A percentile compares a stretch with the other conserved stretches of the same genome.
phyloP scores from a whole-genome alignment of 352 stramenopile species.

The Pythium aphanidermatum region DNA sequence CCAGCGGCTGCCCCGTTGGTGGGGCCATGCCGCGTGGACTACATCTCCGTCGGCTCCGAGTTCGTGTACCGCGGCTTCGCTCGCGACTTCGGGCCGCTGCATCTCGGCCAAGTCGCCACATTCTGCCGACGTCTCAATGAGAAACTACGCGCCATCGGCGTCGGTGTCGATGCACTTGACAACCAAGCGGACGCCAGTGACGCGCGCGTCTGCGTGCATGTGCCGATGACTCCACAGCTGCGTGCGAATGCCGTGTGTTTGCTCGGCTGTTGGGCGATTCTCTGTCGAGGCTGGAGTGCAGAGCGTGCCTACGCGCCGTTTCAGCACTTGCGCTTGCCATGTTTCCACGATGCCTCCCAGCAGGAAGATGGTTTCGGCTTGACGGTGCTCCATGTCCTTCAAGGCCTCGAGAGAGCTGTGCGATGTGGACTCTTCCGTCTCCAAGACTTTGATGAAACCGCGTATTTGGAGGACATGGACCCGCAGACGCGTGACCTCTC shows the following conservation, averaged over 20 bases:
- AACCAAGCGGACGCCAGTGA: slow-evolving; percentile 4
- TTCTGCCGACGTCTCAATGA: slow-evolving; percentile 80
- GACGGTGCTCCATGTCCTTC: slow-evolving; percentile 22
- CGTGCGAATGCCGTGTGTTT: slow-evolving; percentile 88
- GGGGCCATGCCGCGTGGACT: slow-evolving; percentile 6
- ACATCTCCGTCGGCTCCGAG: slow-evolving; percentile 26
- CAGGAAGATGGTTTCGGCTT: slow-evolving; percentile 21
- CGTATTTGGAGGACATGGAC: slow-evolving; percentile 21
- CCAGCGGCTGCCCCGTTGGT: not conserved
- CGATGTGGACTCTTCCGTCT: slow-evolving; percentile 73
- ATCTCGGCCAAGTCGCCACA: slow-evolving; percentile 86
- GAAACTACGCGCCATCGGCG: slow-evolving; percentile 32
- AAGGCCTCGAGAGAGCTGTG: slow-evolving; percentile 36
- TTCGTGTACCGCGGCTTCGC: slow-evolving; percentile 94
- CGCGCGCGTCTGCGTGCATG: slow-evolving; percentile 66
- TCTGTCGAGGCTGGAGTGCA: slow-evolving; percentile 33
- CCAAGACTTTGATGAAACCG: slow-evolving; percentile 16
- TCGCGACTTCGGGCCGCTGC: slow-evolving; percentile 94
- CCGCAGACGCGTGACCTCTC: slow-evolving; percentile 16
- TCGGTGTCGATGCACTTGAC: too few relatives aligned
- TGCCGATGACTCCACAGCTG: slow-evolving; percentile 35
- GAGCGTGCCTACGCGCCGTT: slow-evolving; percentile 64
- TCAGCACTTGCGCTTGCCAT: slow-evolving; percentile 18
- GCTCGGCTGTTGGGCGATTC: slow-evolving; percentile 77
- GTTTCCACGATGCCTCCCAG: slow-evolving; percentile 30